Evolutionary conservation across 306 rosid genomes (phyloP).

Genomic region (Prunus mira): DNA sequence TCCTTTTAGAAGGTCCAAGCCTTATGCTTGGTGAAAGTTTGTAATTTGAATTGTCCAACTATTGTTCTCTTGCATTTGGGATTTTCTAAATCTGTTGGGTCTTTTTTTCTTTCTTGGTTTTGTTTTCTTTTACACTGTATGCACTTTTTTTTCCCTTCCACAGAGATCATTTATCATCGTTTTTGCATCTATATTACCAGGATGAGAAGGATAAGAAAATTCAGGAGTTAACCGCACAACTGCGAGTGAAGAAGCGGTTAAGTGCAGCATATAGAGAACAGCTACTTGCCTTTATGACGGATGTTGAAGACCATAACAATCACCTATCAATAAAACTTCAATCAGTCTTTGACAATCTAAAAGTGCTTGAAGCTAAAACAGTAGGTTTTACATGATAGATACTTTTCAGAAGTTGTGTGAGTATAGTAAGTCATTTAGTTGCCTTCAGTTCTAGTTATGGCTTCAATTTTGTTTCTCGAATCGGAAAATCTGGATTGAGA

Average conservation of each 20-base stretch:
- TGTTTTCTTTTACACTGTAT: neutral
- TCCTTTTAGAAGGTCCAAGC: neutral
- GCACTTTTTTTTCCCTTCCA: neutral
- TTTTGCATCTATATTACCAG: conserved; percentile 22
- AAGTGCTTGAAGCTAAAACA: conserved; percentile 57
- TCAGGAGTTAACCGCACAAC: conserved; percentile 69
- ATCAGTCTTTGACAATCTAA: conserved; percentile 41
- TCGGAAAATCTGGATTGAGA: neutral
- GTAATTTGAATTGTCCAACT: neutral
- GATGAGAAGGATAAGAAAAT: conserved; percentile 79
- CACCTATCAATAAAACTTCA: conserved; percentile 50
- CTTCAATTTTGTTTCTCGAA: neutral
- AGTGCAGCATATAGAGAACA: conserved; percentile 65
- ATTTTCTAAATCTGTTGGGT: neutral
- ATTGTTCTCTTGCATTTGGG: neutral
- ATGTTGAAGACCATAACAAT: conserved; percentile 64
- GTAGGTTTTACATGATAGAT: conserved; percentile 42
- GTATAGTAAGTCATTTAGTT: conserved; percentile 14
- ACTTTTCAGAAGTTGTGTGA: conserved; percentile 32
- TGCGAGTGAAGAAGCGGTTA: conserved; percentile 67
- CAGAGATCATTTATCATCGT: neutral
- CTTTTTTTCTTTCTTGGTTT: no score
- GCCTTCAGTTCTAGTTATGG: neutral
- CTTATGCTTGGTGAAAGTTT: neutral
- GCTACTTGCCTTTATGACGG: conserved; percentile 52